These are phyloP conservation scores for Microsporum audouinii DNA, from an alignment of 2,329 filamentous ascomycete species.

Conservation along the genomic window DNA sequence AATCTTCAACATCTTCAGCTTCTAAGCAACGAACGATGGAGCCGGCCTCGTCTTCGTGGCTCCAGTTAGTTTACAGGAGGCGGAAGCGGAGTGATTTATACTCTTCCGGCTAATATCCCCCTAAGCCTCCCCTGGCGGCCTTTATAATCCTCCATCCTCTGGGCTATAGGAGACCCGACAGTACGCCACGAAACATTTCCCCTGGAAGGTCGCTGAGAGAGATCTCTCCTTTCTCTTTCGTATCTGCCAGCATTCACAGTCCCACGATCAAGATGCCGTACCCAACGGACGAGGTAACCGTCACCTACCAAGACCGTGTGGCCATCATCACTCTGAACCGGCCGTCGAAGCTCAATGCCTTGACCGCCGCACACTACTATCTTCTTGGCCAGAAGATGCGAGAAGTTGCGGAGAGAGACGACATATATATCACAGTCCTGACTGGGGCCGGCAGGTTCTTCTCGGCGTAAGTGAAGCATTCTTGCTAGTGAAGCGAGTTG, in stretches of 20 bases:
- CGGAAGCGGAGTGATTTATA: not conserved
- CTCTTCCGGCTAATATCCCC: not conserved
- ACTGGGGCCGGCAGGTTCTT: constrained; percentile 73
- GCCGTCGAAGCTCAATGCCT: constrained; percentile 75
- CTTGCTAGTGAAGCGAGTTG: not conserved
- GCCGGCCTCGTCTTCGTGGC: not conserved
- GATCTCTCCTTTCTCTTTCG: not conserved
- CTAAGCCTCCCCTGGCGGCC: not conserved
- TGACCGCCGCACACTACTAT: constrained; percentile 63
- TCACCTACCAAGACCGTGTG: constrained; percentile 56
- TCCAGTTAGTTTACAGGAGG: not conserved
- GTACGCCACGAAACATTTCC: not conserved
- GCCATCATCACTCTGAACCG: constrained; percentile 82
- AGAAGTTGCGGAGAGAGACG: constrained; percentile 65
- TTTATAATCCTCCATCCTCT: not conserved
- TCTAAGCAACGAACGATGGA: not conserved
- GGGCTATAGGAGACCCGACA: not conserved
- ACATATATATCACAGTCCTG: constrained; percentile 74
- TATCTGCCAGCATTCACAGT: not conserved
- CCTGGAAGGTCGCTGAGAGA: not conserved
- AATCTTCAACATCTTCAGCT: not conserved
- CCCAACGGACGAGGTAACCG: constrained; percentile 37
- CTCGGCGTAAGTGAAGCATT: constrained; percentile 56
- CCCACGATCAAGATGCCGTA: not conserved
- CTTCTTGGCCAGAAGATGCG: constrained; percentile 60